Base-by-base conservation (phyloP, 1,139 yeast genomes). In the Geotrichum carabidarum region DNA sequence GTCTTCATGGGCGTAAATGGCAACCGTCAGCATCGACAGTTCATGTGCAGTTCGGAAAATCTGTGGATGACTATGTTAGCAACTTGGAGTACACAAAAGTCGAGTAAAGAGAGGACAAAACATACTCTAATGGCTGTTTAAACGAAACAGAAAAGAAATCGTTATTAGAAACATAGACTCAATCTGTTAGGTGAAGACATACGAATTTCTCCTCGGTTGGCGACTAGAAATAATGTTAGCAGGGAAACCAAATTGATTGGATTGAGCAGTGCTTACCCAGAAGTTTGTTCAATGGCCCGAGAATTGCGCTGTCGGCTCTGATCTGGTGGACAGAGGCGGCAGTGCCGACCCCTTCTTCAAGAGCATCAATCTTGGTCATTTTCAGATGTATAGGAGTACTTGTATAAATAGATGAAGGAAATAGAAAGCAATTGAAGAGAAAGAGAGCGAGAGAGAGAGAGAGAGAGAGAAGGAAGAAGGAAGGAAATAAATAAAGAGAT, bases 31-130 rank as follows among this genome's bases (percentile, higher is more conserved):
- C 96, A 94, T 89, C 43, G 96, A 86, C 68, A 93, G 78, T 73
- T 94, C 99, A 74, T 94, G 99, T 59, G 99, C 99, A 38, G 98
- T 86, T 75, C 99, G 82, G 74, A 93, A 94, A 70, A 93, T 83
- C 66, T 63, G 47, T 78, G n/a, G 31, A 45, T n/a, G 27, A 27
- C 6, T 3, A 12, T 6, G 38, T 30, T 40, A 42, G 46, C 8
- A 6, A 2, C 2, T 14, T 18, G 50, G 22, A n/a, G 22, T 8
- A 35, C 36, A 9, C 15, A n/a, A 31, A 17, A 27, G 4, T 2
- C 5, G 42, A 27, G 15, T 18, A 4, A n/a, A n/a, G n/a, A n/a
- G 47, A 27, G 11, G 30, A 27, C 30, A 8, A 32, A 27, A 58
- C 63, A 50, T 59, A 61, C 63, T 60, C 63, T 50, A 51, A 62